phyloP scores from a whole-genome alignment of 345 rosid genomes.

The Cardiospermum halicacabum region DNA sequence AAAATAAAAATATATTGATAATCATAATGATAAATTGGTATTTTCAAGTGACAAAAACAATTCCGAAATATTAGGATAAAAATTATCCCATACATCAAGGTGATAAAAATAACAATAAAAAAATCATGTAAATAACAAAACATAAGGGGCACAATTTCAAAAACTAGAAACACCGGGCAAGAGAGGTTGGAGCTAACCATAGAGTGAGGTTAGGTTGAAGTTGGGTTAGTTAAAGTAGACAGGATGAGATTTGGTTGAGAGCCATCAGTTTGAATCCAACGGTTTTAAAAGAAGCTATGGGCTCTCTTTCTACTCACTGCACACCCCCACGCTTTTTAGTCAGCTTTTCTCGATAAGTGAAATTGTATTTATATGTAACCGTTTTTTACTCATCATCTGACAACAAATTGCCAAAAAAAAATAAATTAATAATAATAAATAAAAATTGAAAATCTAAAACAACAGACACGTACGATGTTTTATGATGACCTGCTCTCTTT shows the following conservation, averaged over 20 bases:
- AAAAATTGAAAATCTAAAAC: no score
- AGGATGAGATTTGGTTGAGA: background rate
- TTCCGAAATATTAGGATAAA: no score
- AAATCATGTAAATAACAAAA: background rate
- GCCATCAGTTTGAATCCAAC: constrained; percentile 16
- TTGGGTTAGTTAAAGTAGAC: background rate
- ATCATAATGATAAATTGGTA: no score
- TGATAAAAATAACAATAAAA: no score
- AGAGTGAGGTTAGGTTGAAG: constrained; percentile 2
- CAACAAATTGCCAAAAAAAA: no score
- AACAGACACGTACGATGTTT: constrained; percentile 4
- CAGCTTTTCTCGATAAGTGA: background rate
- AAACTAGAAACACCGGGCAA: background rate
- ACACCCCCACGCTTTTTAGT: no score
- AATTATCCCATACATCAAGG: no score
- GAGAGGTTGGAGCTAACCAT: constrained; percentile 10
- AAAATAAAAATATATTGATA: no score
- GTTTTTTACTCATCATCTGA: no score
- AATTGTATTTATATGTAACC: background rate
- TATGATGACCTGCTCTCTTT: background rate
- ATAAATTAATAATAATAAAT: no score
- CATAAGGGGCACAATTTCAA: constrained; percentile 15
- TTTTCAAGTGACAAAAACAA: no score
- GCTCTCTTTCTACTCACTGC: background rate
- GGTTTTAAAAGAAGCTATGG: constrained; percentile 35